Evolutionary conservation across 768 basidiomycete species (phyloP).

Genomic region (Macrocybe gigantea): DNA sequence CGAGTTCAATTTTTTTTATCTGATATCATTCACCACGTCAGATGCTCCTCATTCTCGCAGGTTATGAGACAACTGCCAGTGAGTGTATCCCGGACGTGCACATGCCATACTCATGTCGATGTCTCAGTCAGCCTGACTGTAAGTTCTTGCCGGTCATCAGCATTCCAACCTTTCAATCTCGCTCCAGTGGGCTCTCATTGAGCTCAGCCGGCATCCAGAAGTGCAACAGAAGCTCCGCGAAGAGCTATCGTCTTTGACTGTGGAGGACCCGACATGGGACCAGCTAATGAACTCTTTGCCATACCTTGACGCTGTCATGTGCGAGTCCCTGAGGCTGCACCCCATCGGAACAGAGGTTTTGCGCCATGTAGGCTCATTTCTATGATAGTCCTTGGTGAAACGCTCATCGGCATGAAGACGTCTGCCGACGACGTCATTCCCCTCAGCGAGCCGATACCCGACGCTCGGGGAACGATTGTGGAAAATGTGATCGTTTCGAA

Average conservation of each 20-base stretch:
- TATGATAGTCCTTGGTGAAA: neutral
- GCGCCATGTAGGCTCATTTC: slow-evolving; percentile 2
- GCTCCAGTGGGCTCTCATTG: slow-evolving; percentile 30
- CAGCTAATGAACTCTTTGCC: slow-evolving; percentile 8
- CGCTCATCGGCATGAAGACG: slow-evolving; percentile 18
- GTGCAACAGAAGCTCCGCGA: slow-evolving; percentile 24
- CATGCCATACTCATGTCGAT: neutral
- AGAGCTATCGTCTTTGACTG: slow-evolving; percentile 16
- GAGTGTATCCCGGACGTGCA: neutral
- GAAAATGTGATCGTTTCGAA: slow-evolving; percentile 27
- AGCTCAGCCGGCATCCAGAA: slow-evolving; percentile 23
- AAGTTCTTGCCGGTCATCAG: neutral
- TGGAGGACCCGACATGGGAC: slow-evolving; percentile 7
- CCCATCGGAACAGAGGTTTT: slow-evolving; percentile 22
- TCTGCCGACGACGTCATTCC: slow-evolving; percentile 32
- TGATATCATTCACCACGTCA: slow-evolving; percentile 11
- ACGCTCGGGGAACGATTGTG: slow-evolving; percentile 20
- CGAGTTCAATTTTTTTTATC: neutral
- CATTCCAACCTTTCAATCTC: neutral
- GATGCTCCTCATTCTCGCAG: slow-evolving; percentile 31
- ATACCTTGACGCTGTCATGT: slow-evolving; percentile 23
- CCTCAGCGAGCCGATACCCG: slow-evolving; percentile 23
- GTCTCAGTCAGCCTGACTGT: neutral
- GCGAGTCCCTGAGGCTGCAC: slow-evolving; percentile 36
- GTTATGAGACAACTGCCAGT: slow-evolving; percentile 37